Evolutionary conservation across 2,329 filamentous ascomycete genomes (phyloP).

Genomic region (Penicillium janthinellum): DNA sequence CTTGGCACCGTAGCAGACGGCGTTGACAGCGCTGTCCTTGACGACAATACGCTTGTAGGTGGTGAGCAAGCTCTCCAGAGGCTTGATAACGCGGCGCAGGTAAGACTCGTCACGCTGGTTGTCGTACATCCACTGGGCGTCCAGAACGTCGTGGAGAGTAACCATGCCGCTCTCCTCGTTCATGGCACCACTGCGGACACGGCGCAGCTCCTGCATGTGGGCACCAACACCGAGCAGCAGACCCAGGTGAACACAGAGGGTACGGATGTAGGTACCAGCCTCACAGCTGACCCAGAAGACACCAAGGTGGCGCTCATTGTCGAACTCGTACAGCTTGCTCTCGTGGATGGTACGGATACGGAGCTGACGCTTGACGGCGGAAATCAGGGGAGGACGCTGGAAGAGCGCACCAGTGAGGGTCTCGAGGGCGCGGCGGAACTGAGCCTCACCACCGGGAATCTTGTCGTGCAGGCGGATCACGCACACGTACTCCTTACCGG

Average conservation of each 20-base stretch:
- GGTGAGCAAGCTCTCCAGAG: constrained; percentile 87
- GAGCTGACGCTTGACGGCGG: constrained; percentile 96
- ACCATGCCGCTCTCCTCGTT: constrained; percentile 86
- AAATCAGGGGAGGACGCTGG: constrained; percentile 95
- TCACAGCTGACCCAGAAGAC: constrained; percentile 99
- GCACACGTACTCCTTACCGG: constrained; percentile 98
- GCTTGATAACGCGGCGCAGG: constrained; percentile 85
- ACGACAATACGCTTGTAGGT: constrained; percentile 97
- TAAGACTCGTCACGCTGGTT: constrained; percentile 94
- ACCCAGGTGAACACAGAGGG: constrained; percentile 91
- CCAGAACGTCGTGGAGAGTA: constrained; percentile 91
- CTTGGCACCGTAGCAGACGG: constrained; percentile 97
- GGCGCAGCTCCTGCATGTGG: constrained; percentile 96
- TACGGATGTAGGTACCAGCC: constrained; percentile 98
- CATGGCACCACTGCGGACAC: constrained; percentile 94
- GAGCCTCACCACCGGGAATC: constrained; percentile 86
- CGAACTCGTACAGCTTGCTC: constrained; percentile 94
- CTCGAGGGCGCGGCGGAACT: constrained; percentile 91
- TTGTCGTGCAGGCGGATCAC: constrained; percentile 95
- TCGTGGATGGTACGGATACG: constrained; percentile 98
- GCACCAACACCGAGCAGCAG: constrained; percentile 78
- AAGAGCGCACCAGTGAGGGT: constrained; percentile 95
- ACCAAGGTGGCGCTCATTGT: constrained; percentile 95
- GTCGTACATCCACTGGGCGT: constrained; percentile 95
- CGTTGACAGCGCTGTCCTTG: constrained; percentile 95